Base-by-base conservation (phyloP, 2,329 filamentous ascomycete species). In the Dothideomycetes sp. region DNA sequence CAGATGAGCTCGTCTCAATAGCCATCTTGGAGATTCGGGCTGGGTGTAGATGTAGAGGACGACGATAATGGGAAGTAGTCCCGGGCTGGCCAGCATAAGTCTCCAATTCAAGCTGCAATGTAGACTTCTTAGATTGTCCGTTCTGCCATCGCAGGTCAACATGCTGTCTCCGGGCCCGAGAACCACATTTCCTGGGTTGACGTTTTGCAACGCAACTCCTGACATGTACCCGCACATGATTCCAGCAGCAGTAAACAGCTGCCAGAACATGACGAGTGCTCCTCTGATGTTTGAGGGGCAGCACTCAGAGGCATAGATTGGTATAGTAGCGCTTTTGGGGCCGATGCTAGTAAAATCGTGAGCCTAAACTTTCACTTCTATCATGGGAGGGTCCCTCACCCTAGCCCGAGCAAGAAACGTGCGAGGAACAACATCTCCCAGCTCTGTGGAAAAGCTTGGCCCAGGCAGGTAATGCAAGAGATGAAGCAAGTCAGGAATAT, bases 231-330 rank as follows among this genome's bases (percentile, higher is more conserved):
- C 80, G 15, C 81, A 62, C 55, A 82, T 77, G 50, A 82, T 81
- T 27, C 47, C 53, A 34, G 47, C 43, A 3, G 55, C 54, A 35
- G 53, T 50, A 74, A 77, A 81, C 58, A 81, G 68, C 60, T 88
- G 80, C 83, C 84, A 89, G 46, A 78, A 79, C 83, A 89, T 89
- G 46, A 88, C 82, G 14, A 91, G 66, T 5, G 80, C 63, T 5
- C 78, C 77, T 8, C 66, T 57, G 38, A 81, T 72, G 3, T 64
- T 63, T 2, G 66, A 55, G 3, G 59, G 60, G 49, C 77, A 70
- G 38, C 57, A 60, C 45, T 63, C 62, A 8, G 62, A 59, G 7
- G 59, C 52, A 39, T 57, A 64, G 37, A 65, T 57, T 1, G 65
- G 65, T 0, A 69, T 63, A 4, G 65, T 69, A 0, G 79, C 77